Percentiles rank a stretch among this genome's conserved stretches.
Evolutionary conservation across 2,329 filamentous ascomycete species (phyloP).

Genomic region (Aspergillaceae sp.): DNA sequence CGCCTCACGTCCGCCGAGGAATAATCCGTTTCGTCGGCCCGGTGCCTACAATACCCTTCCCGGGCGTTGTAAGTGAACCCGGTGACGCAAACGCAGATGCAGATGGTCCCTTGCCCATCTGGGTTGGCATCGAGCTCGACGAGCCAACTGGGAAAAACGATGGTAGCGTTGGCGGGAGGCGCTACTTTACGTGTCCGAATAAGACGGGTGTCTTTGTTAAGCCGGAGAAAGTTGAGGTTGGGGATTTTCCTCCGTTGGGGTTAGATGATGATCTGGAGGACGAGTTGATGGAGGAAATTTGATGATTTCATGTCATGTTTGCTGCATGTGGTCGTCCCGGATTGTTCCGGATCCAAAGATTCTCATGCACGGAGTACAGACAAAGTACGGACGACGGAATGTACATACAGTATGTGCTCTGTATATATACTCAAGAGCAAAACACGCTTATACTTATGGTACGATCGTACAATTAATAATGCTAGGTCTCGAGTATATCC

Average conservation of each 20-base stretch:
- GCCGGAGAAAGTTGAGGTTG: constrained; percentile 54
- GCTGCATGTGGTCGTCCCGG: no score
- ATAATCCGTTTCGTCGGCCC: constrained; percentile 36
- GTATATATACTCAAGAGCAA: not conserved
- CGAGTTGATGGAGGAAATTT: constrained; percentile 49
- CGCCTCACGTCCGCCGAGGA: constrained; percentile 37
- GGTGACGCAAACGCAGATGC: constrained; percentile 12
- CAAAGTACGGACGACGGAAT: not conserved
- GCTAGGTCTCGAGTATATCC: not conserved
- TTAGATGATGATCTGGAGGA: constrained; percentile 48
- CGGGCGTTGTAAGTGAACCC: constrained; percentile 16
- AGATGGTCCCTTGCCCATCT: constrained; percentile 29
- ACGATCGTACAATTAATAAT: not conserved
- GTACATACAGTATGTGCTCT: not conserved
- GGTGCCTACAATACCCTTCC: constrained; percentile 31
- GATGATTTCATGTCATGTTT: constrained; percentile 2
- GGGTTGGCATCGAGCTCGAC: constrained; percentile 54
- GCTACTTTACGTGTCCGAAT: constrained; percentile 48
- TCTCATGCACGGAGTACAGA: no score
- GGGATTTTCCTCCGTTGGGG: constrained; percentile 47
- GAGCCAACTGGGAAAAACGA: constrained; percentile 60
- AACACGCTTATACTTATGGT: no score
- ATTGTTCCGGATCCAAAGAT: no score
- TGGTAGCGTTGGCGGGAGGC: constrained; percentile 42
- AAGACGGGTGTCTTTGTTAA: constrained; percentile 54